phyloP scores from a whole-genome alignment of 805 yeast genomes.

The Hanseniaspora thailandica region DNA sequence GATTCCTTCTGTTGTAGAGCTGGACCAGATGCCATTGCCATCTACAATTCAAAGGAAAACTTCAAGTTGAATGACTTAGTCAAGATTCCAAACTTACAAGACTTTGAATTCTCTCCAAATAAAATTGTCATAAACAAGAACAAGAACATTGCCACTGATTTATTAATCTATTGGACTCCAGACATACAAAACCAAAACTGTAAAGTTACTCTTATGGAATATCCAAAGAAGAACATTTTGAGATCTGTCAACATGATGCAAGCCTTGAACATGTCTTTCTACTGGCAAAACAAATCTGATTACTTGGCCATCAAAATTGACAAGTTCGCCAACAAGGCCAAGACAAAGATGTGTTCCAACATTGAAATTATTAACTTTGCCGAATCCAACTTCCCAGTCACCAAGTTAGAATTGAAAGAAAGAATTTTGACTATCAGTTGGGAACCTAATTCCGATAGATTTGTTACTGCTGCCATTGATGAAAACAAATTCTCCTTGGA shows the following conservation, averaged over 20 bases:
- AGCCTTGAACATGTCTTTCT: constrained; percentile 78
- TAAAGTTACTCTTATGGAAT: constrained; percentile 78
- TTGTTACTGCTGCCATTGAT: constrained; percentile 59
- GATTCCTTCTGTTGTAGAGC: constrained; percentile 90
- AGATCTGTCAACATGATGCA: constrained; percentile 92
- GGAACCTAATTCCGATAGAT: constrained; percentile 90
- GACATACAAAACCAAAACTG: constrained; percentile 88
- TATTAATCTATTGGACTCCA: constrained; percentile 94
- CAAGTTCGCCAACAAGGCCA: constrained; percentile 84
- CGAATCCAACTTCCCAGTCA: constrained; percentile 89
- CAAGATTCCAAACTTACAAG: constrained; percentile 72
- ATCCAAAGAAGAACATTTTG: constrained; percentile 68
- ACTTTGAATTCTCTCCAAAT: constrained; percentile 91
- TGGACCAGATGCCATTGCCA: constrained; percentile 83
- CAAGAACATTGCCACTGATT: constrained; percentile 37
- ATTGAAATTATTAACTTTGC: constrained; percentile 79
- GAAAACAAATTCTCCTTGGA: constrained; percentile 39
- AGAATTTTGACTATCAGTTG: constrained; percentile 79
- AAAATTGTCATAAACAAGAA: constrained; percentile 52
- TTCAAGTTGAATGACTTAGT: constrained; percentile 74
- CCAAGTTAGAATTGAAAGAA: constrained; percentile 84
- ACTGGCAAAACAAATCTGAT: constrained; percentile 86
- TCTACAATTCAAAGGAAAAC: constrained; percentile 64
- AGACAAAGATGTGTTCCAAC: constrained; percentile 81
- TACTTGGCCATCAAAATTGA: constrained; percentile 88